Evolutionary conservation across 1,284 basidiomycete genomes (phyloP).

Genomic region (Leccinum huronense): DNA sequence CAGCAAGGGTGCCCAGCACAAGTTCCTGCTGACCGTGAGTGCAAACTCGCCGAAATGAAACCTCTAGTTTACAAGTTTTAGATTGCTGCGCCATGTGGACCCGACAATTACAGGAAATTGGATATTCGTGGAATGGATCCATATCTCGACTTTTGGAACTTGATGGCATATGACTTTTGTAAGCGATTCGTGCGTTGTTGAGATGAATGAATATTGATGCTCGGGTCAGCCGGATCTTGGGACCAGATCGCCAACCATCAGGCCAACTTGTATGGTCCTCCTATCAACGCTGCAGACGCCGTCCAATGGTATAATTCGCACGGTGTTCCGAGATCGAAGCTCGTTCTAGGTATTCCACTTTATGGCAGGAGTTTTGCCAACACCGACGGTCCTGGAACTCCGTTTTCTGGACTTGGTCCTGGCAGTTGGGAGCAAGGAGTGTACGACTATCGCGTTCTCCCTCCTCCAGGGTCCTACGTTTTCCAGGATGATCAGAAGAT

Average conservation of each 20-base stretch:
- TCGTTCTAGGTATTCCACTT: constrained; percentile 87
- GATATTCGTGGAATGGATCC: constrained; percentile 83
- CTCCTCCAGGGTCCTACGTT: constrained; percentile 64
- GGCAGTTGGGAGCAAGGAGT: constrained; percentile 79
- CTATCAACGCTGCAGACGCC: constrained; percentile 65
- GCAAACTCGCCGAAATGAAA: background rate
- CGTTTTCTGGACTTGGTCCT: constrained; percentile 75
- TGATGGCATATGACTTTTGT: constrained; percentile 92
- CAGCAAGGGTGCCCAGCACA: constrained; percentile 57
- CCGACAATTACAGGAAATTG: constrained; percentile 79
- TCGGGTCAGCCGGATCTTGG: constrained; percentile 75
- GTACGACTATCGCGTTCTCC: constrained; percentile 79
- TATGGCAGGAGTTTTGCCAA: constrained; percentile 91
- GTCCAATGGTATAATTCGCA: constrained; percentile 70
- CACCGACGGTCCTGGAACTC: constrained; percentile 76
- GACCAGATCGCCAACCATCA: constrained; percentile 80
- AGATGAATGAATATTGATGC: constrained; percentile 13
- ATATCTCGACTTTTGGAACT: constrained; percentile 92
- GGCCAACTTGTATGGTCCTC: constrained; percentile 76
- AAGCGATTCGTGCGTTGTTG: constrained; percentile 29
- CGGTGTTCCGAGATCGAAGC: constrained; percentile 77
- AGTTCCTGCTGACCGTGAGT: constrained; percentile 73
- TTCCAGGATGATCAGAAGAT: constrained; percentile 55
- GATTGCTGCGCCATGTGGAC: constrained; percentile 94
- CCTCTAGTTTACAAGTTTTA: constrained; percentile 33